Evolutionary conservation across 352 stramenopile species (phyloP).

Genomic region (Phytophthora cactorum): DNA sequence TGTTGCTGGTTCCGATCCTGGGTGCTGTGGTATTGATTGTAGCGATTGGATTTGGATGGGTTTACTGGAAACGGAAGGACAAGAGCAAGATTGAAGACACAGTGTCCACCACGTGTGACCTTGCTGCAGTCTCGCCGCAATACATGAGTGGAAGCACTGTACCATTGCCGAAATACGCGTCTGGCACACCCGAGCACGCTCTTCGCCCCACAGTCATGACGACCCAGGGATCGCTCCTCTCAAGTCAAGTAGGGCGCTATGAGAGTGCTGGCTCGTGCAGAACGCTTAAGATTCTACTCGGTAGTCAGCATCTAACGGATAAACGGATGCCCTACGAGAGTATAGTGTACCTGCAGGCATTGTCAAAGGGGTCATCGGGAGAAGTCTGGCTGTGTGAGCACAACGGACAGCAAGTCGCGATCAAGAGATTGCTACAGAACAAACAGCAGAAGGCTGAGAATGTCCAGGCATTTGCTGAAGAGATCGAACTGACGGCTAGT

Average conservation of each 20-base stretch:
- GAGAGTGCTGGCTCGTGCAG: slow-evolving; percentile 33
- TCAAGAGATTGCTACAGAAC: slow-evolving; percentile 44
- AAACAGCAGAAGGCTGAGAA: slow-evolving; percentile 28
- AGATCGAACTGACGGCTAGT: slow-evolving; percentile 55
- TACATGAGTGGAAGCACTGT: slow-evolving; percentile 32
- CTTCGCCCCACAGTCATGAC: slow-evolving; percentile 22
- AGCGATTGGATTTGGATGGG: neutral
- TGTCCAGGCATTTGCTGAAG: slow-evolving; percentile 40
- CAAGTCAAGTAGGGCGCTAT: slow-evolving; percentile 8
- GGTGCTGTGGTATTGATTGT: slow-evolving; percentile 4
- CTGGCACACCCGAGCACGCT: slow-evolving; percentile 6
- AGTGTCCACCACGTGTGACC: slow-evolving; percentile 10
- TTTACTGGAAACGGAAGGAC: neutral
- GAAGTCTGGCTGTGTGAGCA: slow-evolving; percentile 55
- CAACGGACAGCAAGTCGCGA: slow-evolving; percentile 39
- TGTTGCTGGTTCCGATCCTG: slow-evolving; percentile 27
- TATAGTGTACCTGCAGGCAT: slow-evolving; percentile 6
- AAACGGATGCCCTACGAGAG: slow-evolving; percentile 33
- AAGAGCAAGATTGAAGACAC: neutral
- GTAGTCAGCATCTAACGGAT: slow-evolving; percentile 17
- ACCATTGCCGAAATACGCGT: slow-evolving; percentile 32
- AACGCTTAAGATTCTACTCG: slow-evolving; percentile 29
- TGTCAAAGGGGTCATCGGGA: slow-evolving; percentile 43
- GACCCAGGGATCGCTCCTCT: slow-evolving; percentile 12
- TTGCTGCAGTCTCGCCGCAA: slow-evolving; percentile 15